These are phyloP conservation scores for Aegilops speltoides DNA, from an alignment of 176 grass and related monocot species.

Conservation along the genomic window DNA sequence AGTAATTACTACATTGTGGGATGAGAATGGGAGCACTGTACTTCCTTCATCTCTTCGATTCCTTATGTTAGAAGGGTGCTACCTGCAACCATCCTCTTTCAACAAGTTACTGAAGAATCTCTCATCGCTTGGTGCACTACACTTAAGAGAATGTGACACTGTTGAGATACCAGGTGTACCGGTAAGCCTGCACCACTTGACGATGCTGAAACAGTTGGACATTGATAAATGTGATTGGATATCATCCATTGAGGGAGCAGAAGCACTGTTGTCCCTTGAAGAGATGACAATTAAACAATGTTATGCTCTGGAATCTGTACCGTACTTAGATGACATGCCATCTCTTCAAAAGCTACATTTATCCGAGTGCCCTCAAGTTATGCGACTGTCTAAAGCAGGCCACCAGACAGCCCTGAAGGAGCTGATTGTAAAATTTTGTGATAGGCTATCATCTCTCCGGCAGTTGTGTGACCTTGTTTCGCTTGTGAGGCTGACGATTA, in stretches of 20 bases:
- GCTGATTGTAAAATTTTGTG: conserved; percentile 1
- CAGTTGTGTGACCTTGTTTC: conserved; percentile 7
- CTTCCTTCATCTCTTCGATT: neutral
- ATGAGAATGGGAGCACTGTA: neutral
- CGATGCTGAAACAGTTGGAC: neutral
- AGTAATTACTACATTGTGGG: neutral
- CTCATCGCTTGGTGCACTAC: neutral
- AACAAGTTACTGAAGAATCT: conserved; percentile 9
- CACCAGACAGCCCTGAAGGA: neutral
- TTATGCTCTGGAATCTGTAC: neutral
- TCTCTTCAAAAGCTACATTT: neutral
- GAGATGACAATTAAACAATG: neutral
- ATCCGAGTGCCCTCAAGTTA: neutral
- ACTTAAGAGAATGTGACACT: no score
- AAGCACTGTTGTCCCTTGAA: conserved; percentile 10
- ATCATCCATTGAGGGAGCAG: conserved; percentile 6
- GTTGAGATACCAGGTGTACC: neutral
- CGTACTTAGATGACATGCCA: neutral
- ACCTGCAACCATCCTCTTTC: neutral
- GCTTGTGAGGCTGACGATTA: neutral
- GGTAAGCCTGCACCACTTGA: neutral
- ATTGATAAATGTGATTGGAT: neutral
- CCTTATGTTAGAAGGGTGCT: neutral
- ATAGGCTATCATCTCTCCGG: neutral
- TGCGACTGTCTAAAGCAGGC: neutral